Conservation (phyloP, 2,329 filamentous ascomycete species). For the Exophiala oligosperma region DNA sequence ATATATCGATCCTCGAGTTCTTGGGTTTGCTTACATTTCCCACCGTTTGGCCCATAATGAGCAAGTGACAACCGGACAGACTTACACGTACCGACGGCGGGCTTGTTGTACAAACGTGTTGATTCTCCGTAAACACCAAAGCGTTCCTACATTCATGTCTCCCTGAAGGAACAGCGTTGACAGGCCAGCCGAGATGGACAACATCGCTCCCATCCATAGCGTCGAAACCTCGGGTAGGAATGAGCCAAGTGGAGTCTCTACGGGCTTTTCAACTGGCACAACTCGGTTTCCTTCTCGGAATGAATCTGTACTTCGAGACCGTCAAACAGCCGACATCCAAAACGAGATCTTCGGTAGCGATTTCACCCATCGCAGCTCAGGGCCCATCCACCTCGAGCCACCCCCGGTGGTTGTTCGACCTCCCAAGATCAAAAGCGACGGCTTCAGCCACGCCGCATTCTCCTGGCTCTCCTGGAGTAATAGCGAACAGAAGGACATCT, state of each 20-base stretch:
- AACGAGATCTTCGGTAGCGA: neutral
- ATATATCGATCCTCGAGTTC: too few relatives aligned
- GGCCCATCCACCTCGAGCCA: constrained; percentile 9
- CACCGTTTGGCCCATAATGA: too few relatives aligned
- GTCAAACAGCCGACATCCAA: neutral
- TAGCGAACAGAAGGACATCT: constrained; percentile 14
- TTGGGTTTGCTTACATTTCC: too few relatives aligned
- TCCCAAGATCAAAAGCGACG: constrained; percentile 11
- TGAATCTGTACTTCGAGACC: neutral
- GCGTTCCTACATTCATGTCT: too few relatives aligned
- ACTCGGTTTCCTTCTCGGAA: neutral
- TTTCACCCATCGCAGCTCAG: neutral
- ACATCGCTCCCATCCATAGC: too few relatives aligned
- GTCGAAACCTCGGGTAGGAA: neutral
- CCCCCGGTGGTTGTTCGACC: constrained; percentile 15
- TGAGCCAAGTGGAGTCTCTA: neutral
- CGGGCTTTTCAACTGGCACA: neutral
- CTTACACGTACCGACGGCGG: too few relatives aligned
- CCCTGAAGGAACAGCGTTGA: too few relatives aligned
- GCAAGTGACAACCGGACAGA: too few relatives aligned
- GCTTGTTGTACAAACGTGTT: too few relatives aligned
- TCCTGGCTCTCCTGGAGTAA: constrained; percentile 10
- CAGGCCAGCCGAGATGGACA: too few relatives aligned
- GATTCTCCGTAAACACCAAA: too few relatives aligned
- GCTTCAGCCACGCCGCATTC: constrained; percentile 9